Evolutionary conservation across 164 flowering plant genomes (phyloP), one percentile per base, ranked within the genome.

Genomic region (Berberis vulgaris): DNA sequence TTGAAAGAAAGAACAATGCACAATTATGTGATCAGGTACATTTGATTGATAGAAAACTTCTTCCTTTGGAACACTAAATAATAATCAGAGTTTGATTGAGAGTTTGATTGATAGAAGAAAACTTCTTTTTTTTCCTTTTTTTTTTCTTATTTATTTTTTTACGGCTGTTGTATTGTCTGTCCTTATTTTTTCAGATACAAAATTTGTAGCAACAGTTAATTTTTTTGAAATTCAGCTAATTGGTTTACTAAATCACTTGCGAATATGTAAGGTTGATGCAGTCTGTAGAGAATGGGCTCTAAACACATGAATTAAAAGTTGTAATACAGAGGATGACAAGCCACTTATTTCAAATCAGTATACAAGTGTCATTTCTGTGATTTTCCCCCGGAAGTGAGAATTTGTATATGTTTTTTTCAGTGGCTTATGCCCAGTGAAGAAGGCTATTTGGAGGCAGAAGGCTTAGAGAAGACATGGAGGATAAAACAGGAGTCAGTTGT

Each of bases 381-480:
- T 3, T 42, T 60, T 41, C 45, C 59, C 47, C 26, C 57, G 61
- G 26, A 60, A 56, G 55, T 61, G 65, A 43, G 10, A 60, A 52
- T 42, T 10, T 45, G 47, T 62, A 2, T 45, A 5, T 42, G 57
- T 7, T 66, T n/a, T 65, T 56, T 67, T 40, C 70, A 91, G 99
- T 94, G 97, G 99, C 97, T 94, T 78, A 68, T 86, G 87, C 93
- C 96, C 58, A 81, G 81, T 70, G 96, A 86, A 52, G 87, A 73
- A 66, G 96, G 96, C 39, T 86, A 81, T 69, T 77, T 94, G 83
- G 97, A 91, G 73, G 74, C 86, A 52, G 97, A 91, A 71, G 97
- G 94, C 49, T 67, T 91, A 59, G 97, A 94, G 70, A 89, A 86
- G 72, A 86, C 99, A 42, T 94, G 87, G 88, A 79, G 84, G 74